These are phyloP conservation scores for Alloascoidea hylecoeti DNA, from an alignment of 805 yeast genomes.

Conservation along the genomic window DNA sequence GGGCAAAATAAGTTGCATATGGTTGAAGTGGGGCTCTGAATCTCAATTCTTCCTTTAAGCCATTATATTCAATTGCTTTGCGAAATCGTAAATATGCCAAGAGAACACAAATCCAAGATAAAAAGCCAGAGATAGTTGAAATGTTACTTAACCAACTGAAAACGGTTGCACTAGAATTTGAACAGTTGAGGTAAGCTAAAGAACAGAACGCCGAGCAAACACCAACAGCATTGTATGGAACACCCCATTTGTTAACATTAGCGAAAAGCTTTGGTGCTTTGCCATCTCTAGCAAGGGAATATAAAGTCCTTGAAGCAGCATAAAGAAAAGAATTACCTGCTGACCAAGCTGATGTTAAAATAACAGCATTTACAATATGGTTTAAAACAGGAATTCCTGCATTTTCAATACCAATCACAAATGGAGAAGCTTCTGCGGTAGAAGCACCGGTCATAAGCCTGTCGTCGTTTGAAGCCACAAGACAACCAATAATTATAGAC, in stretches of 20 bases:
- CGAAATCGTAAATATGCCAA: conserved; percentile 52
- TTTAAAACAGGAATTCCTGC: conserved; percentile 53
- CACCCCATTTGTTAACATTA: conserved; percentile 39
- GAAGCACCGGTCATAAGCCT: conserved; percentile 44
- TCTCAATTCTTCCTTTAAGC: conserved; percentile 30
- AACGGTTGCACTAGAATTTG: conserved; percentile 44
- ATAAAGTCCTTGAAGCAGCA: conserved; percentile 48
- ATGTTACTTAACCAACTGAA: conserved; percentile 61
- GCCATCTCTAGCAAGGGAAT: conserved; percentile 58
- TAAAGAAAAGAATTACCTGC: conserved; percentile 77
- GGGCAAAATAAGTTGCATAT: conserved; percentile 36
- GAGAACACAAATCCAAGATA: conserved; percentile 42
- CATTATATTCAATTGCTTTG: conserved; percentile 41
- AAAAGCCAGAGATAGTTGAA: conserved; percentile 64
- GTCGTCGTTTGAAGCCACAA: conserved; percentile 60
- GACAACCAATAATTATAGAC: conserved; percentile 63
- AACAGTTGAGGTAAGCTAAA: conserved; percentile 49
- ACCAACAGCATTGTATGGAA: conserved; percentile 46
- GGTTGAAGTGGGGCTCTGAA: conserved; percentile 50
- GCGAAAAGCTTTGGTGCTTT: conserved; percentile 59
- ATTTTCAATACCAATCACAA: conserved; percentile 64
- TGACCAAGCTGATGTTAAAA: conserved; percentile 62
- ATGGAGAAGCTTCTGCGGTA: conserved; percentile 73
- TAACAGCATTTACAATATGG: conserved; percentile 63
- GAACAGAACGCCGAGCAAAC: conserved; percentile 44